Evolutionary conservation across 2,329 filamentous ascomycete genomes (phyloP), one percentile per base, ranked within the genome.

Genomic region (Phoma sp.): DNA sequence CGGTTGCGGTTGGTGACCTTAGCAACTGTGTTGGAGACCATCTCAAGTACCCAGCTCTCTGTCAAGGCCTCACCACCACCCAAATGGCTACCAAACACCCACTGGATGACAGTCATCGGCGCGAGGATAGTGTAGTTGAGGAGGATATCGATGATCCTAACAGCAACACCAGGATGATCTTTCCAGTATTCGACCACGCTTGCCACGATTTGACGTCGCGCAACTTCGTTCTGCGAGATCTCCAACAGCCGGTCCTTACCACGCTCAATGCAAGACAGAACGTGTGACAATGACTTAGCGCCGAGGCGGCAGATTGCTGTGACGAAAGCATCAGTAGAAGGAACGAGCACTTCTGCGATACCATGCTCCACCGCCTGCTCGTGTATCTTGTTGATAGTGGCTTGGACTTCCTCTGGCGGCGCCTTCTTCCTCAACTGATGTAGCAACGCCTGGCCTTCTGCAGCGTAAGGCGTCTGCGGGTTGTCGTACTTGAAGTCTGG

Each of bases 121-220:
- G 89, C 92, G 32, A 99, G 82, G 65, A 99, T 96, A 11, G 90
- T 93, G 78, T 97, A 99, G 78, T 98, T 99, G 65, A 99, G 87
- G 4, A 99, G 84, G 77, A 98, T 98, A 80, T 98, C 93, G 54
- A 98, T 84, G 66, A 99, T 96, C 65, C 90, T 90, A 63, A 98
- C 86, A 3, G 92, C 95, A 38, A 96, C 88, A 55, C 95, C 95
- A 0, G 93, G 92, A 67, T 99, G 93, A 29, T 93, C 88, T 41
- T 85, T 84, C 95, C 95, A 99, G 79, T 97, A 99, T 36, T 87
- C 83, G 80, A 97, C 90, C 35, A 98, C 92, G 4, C 90, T 90
- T 4, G 88, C 86, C 64, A 98, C 90, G 68, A 99, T 96, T 75
- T 99, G 95, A 37, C 87, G 84, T 36, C 92, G 86, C 1, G 91